Percentiles rank a stretch among this genome's conserved stretches.
These are phyloP conservation scores for Aspergillus melleus DNA, from an alignment of 2,329 filamentous ascomycete genomes.

Conservation along the genomic window DNA sequence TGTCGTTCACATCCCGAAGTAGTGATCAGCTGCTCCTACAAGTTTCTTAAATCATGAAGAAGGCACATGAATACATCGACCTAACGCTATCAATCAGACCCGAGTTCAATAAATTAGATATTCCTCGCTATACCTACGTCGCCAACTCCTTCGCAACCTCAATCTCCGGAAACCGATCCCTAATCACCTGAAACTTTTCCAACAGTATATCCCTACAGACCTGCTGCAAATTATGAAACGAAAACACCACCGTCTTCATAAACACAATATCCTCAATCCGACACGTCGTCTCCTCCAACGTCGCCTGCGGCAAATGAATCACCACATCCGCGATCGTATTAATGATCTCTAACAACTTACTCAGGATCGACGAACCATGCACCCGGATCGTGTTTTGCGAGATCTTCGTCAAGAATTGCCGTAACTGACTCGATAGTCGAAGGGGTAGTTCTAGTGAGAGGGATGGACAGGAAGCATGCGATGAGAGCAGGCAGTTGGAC, in stretches of 20 bases:
- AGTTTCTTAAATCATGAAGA: no score
- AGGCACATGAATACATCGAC: no score
- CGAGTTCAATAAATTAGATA: no score
- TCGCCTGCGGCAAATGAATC: conserved; percentile 51
- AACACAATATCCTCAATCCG: conserved; percentile 57
- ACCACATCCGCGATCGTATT: conserved; percentile 61
- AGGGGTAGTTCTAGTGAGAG: conserved; percentile 49
- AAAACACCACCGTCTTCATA: conserved; percentile 52
- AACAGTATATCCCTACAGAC: conserved; percentile 48
- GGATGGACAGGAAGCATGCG: conserved; percentile 24
- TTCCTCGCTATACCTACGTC: neutral
- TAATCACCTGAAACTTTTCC: conserved; percentile 42
- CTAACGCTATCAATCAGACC: no score
- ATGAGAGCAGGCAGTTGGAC: conserved; percentile 48
- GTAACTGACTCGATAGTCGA: conserved; percentile 45
- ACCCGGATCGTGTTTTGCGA: conserved; percentile 52
- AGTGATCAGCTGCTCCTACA: no score
- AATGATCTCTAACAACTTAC: conserved; percentile 62
- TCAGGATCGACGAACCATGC: conserved; percentile 58
- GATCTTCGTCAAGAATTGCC: conserved; percentile 43
- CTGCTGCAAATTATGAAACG: conserved; percentile 50
- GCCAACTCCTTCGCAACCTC: conserved; percentile 21
- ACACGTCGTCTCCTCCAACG: conserved; percentile 47
- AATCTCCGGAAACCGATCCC: conserved; percentile 21
- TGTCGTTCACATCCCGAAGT: no score